Conservation (phyloP, 192 early-diverging fungal species). For the Backusella tuberculispora region DNA sequence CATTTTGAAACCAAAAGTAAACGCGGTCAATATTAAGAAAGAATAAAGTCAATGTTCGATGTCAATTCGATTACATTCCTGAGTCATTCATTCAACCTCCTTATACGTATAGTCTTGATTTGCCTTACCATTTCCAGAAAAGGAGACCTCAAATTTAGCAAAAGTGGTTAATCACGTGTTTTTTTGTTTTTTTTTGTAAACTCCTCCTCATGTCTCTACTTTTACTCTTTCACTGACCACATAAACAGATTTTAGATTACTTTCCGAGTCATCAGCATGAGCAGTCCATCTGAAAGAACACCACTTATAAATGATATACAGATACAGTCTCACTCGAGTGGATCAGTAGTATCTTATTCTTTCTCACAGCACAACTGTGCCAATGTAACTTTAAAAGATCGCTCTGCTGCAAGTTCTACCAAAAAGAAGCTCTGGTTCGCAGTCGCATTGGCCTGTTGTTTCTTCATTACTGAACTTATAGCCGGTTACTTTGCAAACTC, state of each 20-base stretch:
- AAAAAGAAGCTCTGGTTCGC: slow-evolving; percentile 60
- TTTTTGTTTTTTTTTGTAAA: background rate
- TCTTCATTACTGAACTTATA: slow-evolving; percentile 67
- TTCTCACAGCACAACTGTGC: slow-evolving; percentile 24
- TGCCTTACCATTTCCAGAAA: too few relatives aligned
- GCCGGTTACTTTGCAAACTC: slow-evolving; percentile 61
- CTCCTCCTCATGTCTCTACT: background rate
- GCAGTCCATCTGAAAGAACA: slow-evolving; percentile 10
- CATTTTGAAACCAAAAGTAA: too few relatives aligned
- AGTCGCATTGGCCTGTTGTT: slow-evolving; percentile 56
- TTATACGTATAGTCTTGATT: too few relatives aligned
- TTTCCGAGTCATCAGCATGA: background rate
- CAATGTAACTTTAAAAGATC: slow-evolving; percentile 25
- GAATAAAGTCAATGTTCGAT: too few relatives aligned
- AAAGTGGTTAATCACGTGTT: background rate
- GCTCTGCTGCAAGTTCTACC: slow-evolving; percentile 10
- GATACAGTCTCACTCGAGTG: slow-evolving; percentile 5
- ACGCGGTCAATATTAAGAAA: too few relatives aligned
- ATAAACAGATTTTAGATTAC: slow-evolving; percentile 1
- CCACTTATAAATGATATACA: slow-evolving; percentile 22
- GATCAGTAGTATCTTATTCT: slow-evolving; percentile 25
- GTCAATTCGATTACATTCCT: too few relatives aligned
- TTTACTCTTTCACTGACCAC: slow-evolving; percentile 11
- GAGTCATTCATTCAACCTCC: too few relatives aligned
- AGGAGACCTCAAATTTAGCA: too few relatives aligned